phyloP scores from a whole-genome alignment of 805 yeast genomes.

The Candida quercuum region DNA sequence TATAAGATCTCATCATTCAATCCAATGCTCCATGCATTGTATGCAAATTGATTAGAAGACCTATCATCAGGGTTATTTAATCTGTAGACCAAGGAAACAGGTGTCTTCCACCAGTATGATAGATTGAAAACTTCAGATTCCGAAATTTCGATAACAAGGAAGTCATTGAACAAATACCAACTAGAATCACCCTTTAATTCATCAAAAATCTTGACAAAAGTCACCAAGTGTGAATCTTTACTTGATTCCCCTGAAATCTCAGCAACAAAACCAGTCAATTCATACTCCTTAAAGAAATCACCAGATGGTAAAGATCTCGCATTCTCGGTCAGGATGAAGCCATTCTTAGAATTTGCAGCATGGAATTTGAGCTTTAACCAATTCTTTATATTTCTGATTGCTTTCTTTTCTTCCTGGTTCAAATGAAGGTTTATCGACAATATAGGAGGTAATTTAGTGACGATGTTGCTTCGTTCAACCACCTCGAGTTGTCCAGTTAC shows the following conservation, averaged over 20 bases:
- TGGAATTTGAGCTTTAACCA: conserved; percentile 66
- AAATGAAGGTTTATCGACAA: conserved; percentile 57
- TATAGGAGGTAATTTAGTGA: conserved; percentile 58
- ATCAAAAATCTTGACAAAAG: conserved; percentile 46
- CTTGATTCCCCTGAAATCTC: conserved; percentile 43
- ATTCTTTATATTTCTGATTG: conserved; percentile 40
- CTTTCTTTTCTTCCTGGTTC: conserved; percentile 47
- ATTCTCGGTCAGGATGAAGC: conserved; percentile 30
- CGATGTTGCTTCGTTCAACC: conserved; percentile 46
- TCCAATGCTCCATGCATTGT: conserved; percentile 39
- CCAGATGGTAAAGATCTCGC: conserved; percentile 24
- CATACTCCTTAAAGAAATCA: conserved; percentile 39
- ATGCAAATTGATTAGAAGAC: conserved; percentile 39
- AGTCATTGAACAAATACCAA: conserved; percentile 91
- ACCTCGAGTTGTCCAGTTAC: conserved; percentile 46
- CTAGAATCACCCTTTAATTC: conserved; percentile 22
- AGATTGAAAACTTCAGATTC: conserved; percentile 76
- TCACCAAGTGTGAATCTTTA: conserved; percentile 54
- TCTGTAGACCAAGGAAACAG: conserved; percentile 66
- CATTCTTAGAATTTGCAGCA: conserved; percentile 33
- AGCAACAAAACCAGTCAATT: conserved; percentile 65
- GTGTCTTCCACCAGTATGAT: conserved; percentile 76
- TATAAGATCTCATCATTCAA: conserved; percentile 64
- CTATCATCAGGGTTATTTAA: conserved; percentile 25
- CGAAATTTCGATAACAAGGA: conserved; percentile 70